Conservation (phyloP, 768 basidiomycete species). For the Clathrus columnatus region DNA sequence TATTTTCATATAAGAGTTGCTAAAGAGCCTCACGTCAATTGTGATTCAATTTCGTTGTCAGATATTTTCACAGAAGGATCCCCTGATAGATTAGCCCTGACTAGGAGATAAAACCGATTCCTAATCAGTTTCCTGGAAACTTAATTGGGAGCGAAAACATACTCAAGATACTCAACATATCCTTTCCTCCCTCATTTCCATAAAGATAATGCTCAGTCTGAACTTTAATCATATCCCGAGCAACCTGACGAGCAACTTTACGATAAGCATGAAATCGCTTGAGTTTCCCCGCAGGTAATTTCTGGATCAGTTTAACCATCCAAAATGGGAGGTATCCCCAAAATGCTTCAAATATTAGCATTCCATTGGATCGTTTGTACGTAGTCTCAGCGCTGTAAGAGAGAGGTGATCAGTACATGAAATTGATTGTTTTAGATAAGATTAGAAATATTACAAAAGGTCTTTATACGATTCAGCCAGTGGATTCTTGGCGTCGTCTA, state of each 20-base stretch:
- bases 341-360: neutral
- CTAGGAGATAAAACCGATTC: conserved; percentile 9
- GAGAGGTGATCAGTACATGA: too few relatives aligned
- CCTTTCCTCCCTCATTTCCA: conserved; percentile 2
- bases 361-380: neutral
- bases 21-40: conserved; percentile 21
- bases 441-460: too few relatives aligned
- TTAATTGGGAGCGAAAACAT: neutral
- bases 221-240: neutral
- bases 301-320: neutral
- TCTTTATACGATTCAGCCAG: conserved; percentile 1
- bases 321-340: neutral
- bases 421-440: too few relatives aligned
- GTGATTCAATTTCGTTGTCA: conserved; percentile 24
- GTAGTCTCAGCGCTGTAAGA: neutral
- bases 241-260: neutral
- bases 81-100: conserved; percentile 24
- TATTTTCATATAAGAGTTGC: neutral
- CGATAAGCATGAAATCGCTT: neutral
- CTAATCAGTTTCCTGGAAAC: neutral
- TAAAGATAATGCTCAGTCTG: neutral
- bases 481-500: conserved; percentile 10
- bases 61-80: conserved; percentile 20
- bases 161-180: conserved; percentile 5
- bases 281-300: neutral